Evolutionary conservation across 2,329 filamentous ascomycete genomes (phyloP).

Genomic region (Aphanoascus verrucosus): DNA sequence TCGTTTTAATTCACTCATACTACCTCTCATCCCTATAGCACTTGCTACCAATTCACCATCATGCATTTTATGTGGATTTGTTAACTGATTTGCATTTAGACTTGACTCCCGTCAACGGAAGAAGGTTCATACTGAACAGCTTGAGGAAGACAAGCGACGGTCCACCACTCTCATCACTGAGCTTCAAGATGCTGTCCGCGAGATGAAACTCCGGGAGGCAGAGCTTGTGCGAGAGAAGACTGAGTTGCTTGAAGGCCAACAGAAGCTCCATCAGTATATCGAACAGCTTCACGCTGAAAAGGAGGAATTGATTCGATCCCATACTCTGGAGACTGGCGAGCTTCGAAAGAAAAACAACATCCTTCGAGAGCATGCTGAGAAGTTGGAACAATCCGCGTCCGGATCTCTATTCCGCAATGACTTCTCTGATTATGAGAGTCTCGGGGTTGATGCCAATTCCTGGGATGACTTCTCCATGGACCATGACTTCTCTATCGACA

Average conservation of each 20-base stretch:
- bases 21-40: not conserved
- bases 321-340: conserved; percentile 83
- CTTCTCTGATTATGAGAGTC: conserved; percentile 71
- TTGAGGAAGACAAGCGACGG: conserved; percentile 94
- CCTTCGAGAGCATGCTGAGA: conserved; percentile 55
- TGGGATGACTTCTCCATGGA: conserved; percentile 79
- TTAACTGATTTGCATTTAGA: conserved; percentile 36
- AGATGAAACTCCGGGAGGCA: conserved; percentile 53
- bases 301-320: conserved; percentile 75
- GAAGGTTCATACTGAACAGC: conserved; percentile 93
- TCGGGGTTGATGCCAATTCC: conserved; percentile 62
- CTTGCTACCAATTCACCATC: not conserved
- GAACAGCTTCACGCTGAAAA: conserved; percentile 73
- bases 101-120: conserved; percentile 95
- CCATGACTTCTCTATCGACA: conserved; percentile 45
- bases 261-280: conserved; percentile 63
- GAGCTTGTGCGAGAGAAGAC: conserved; percentile 44
- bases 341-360: conserved; percentile 86
- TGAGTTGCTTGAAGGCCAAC: conserved; percentile 60
- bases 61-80: too few species aligned
- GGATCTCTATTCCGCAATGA: conserved; percentile 51
- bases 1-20: conserved; percentile 14
- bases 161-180: conserved; percentile 65
- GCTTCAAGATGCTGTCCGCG: conserved; percentile 65
- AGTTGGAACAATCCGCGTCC: conserved; percentile 35